These are phyloP conservation scores for Suillus subluteus DNA, from an alignment of 768 basidiomycete species.

Conservation along the genomic window DNA sequence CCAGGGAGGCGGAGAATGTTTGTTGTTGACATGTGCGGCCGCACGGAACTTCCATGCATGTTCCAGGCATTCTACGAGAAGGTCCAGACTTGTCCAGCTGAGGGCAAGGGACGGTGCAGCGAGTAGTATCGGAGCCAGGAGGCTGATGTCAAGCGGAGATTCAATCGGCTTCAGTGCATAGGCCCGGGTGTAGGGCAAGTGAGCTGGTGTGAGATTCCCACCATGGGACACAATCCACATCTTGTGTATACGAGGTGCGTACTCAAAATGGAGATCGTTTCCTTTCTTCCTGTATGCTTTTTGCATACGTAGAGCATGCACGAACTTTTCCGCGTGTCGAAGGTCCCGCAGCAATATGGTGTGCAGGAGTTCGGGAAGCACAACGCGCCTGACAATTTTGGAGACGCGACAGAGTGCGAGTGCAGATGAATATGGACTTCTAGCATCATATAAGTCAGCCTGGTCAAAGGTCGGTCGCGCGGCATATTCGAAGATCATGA, in stretches of 20 bases:
- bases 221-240: neutral
- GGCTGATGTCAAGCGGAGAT: neutral
- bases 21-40: neutral
- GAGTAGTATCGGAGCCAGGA: slow-evolving; percentile 13
- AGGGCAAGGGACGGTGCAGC: slow-evolving; percentile 32
- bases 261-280: slow-evolving; percentile 22
- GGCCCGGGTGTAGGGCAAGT: neutral
- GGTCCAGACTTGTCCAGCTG: slow-evolving; percentile 31
- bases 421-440: slow-evolving; percentile 29
- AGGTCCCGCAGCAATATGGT: neutral
- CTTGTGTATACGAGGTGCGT: slow-evolving; percentile 33
- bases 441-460: no score
- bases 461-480: slow-evolving; percentile 24
- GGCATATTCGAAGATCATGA: slow-evolving; percentile 37
- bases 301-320: neutral
- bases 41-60: slow-evolving; percentile 11
- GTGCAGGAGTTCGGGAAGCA: slow-evolving; percentile 33
- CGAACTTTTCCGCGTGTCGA: neutral
- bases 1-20: slow-evolving; percentile 31
- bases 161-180: neutral
- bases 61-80: slow-evolving; percentile 39
- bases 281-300: neutral
- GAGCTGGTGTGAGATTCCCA: neutral
- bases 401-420: slow-evolving; percentile 39
- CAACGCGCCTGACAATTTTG: slow-evolving; percentile 31